Base-by-base conservation (phyloP, 371 early-diverging fungal genomes). In the Mucor indicus region DNA sequence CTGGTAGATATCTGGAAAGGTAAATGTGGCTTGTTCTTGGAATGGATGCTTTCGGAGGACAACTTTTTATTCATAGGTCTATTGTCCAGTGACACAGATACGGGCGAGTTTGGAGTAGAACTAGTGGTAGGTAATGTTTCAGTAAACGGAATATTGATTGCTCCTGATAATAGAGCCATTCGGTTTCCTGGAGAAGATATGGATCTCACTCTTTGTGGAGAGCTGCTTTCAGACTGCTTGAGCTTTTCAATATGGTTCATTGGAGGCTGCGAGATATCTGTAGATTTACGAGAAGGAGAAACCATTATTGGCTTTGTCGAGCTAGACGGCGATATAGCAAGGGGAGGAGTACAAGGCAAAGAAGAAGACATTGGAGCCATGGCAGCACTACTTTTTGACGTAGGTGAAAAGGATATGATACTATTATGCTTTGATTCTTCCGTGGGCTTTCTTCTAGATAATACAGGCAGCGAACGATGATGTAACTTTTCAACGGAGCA, bases 111-210 rank as follows among this genome's bases (percentile, higher is more conserved):
- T n/a, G 40, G 40, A 15, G 38, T 38, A 13, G 16, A 20, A 11
- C 30, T 7, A 38, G 29, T 2, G 12, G 7, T 12, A 10, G 32
- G 8, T 9, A 35, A 7, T 16, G 20, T 25, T 9, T 16, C 10
- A 4, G 19, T 22, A n/a, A n/a, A n/a, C n/a, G n/a, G n/a, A n/a
- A n/a, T n/a, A n/a, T n/a, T n/a, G n/a, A n/a, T n/a, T 3, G 36
- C 45, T 15, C 29, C 33, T 0, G 55, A 27, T n/a, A 52, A 13
- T 4, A 46, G 15, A 17, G 43, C 48, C 0, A 52, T 30, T 25
- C 52, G 58, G 11, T 57, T 52, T 11, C 52, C 52, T 8, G 58
- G 58, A 1, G 53, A 57, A 3, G 58, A 57, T 6, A 52, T 24
- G 13, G 58, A 57, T 4, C 58, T 30, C 4, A 42, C 42, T 12